Evolutionary conservation across 352 stramenopile genomes (phyloP).

Genomic region (Pythium rishiriense): DNA sequence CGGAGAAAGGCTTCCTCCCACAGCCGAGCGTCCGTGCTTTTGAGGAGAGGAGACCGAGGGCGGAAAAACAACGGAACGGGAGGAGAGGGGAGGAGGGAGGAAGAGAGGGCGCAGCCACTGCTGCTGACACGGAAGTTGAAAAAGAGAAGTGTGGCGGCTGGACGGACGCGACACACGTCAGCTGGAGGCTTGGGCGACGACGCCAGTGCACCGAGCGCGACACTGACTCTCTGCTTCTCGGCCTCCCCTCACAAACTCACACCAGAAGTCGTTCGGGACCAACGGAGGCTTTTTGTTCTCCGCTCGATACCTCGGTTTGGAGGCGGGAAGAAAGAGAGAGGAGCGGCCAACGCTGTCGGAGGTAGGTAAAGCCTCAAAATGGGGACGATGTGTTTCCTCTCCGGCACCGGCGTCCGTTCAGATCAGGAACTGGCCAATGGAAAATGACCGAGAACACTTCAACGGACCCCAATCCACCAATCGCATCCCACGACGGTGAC

Average conservation of each 20-base stretch:
- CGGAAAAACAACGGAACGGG: not conserved
- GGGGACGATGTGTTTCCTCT: not conserved
- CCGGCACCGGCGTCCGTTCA: not conserved
- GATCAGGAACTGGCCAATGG: not conserved
- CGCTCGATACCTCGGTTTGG: not conserved
- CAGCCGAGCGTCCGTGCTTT: not conserved
- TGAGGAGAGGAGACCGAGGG: not conserved
- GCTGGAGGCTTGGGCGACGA: not conserved
- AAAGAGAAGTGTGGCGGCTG: constrained; percentile 1
- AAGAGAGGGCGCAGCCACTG: not conserved
- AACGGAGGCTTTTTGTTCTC: constrained; percentile 1
- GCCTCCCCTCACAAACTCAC: not conserved
- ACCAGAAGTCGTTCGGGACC: not conserved
- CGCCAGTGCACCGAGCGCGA: not conserved
- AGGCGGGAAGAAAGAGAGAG: not conserved
- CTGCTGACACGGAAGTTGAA: constrained; percentile 1
- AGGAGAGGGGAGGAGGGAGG: not conserved
- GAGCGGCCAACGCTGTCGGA: not conserved
- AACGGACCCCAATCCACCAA: constrained; percentile 1
- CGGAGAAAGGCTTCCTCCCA: constrained; percentile 2
- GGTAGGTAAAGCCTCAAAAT: not conserved
- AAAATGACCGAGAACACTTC: not conserved
- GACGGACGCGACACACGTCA: constrained; percentile 4
- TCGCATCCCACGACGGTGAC: not conserved
- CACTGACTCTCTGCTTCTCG: constrained; percentile 1